These are phyloP conservation scores for Hypoxylon sp. DNA, from an alignment of 2,329 filamentous ascomycete species.

Conservation along the genomic window DNA sequence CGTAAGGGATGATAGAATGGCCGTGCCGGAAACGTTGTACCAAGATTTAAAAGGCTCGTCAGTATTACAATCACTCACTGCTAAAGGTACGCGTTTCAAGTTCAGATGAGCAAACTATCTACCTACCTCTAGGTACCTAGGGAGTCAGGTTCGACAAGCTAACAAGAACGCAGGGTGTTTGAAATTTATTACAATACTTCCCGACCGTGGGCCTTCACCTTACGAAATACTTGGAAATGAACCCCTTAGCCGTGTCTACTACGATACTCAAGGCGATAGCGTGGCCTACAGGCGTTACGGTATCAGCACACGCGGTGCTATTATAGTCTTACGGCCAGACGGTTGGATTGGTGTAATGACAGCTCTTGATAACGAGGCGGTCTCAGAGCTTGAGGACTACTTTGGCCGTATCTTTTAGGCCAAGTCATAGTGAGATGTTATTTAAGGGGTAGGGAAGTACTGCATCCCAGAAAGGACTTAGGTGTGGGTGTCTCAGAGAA, in stretches of 20 bases:
- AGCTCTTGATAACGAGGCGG: not conserved
- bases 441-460: too few relatives aligned
- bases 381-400: slow-evolving; percentile 20
- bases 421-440: too few relatives aligned
- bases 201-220: slow-evolving; percentile 26
- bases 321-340: slow-evolving; percentile 39
- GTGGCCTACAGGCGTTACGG: slow-evolving; percentile 34
- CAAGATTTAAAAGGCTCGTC: slow-evolving; percentile 9
- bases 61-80: slow-evolving; percentile 15
- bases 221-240: slow-evolving; percentile 31
- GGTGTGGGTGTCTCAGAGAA: too few relatives aligned
- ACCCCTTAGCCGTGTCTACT: slow-evolving; percentile 32
- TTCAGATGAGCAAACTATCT: not conserved
- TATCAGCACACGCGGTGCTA: slow-evolving; percentile 26
- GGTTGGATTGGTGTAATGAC: slow-evolving; percentile 39
- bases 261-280: slow-evolving; percentile 18
- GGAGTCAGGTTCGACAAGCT: too few relatives aligned
- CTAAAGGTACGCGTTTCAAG: slow-evolving; percentile 2
- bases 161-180: slow-evolving; percentile 18
- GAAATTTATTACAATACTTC: slow-evolving; percentile 35
- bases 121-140: too few relatives aligned
- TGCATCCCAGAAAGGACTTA: too few relatives aligned
- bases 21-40: slow-evolving; percentile 9
- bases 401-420: slow-evolving; percentile 35
- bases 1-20: not conserved